phyloP scores from a whole-genome alignment of 345 rosid genomes.

The Gossypium arboreum region DNA sequence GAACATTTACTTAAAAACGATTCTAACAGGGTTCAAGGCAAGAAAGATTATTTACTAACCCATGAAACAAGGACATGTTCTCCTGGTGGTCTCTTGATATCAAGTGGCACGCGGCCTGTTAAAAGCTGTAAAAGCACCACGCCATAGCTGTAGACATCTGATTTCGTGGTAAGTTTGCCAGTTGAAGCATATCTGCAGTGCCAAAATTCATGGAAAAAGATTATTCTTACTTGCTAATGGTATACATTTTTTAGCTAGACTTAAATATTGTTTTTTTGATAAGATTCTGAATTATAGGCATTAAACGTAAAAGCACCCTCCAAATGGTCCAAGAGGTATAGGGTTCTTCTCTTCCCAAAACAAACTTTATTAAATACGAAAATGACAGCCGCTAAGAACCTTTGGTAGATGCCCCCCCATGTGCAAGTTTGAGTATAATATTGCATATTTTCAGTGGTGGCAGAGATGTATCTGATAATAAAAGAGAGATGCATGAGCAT shows the following conservation, averaged over 20 bases:
- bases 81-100: constrained; percentile 60
- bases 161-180: constrained; percentile 87
- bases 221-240: too few relatives aligned
- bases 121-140: constrained; percentile 75
- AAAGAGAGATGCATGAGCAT: not conserved
- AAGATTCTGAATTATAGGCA: not conserved
- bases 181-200: constrained; percentile 68
- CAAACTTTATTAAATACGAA: constrained; percentile 16
- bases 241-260: too few relatives aligned
- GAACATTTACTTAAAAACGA: not conserved
- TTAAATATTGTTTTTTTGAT: not conserved
- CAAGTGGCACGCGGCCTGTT: constrained; percentile 79
- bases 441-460: constrained; percentile 16
- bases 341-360: not conserved
- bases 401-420: constrained; percentile 18
- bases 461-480: not conserved
- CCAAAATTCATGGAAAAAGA: not conserved
- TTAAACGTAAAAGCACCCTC: not conserved
- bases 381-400: constrained; percentile 26
- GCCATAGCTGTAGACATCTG: constrained; percentile 89
- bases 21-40: not conserved
- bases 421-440: constrained; percentile 20
- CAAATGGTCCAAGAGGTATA: not conserved
- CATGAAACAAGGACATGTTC: constrained; percentile 87
- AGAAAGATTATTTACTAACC: constrained; percentile 37